Conservation (phyloP, 208 protist species). For the Wallacemonas sp. region DNA sequence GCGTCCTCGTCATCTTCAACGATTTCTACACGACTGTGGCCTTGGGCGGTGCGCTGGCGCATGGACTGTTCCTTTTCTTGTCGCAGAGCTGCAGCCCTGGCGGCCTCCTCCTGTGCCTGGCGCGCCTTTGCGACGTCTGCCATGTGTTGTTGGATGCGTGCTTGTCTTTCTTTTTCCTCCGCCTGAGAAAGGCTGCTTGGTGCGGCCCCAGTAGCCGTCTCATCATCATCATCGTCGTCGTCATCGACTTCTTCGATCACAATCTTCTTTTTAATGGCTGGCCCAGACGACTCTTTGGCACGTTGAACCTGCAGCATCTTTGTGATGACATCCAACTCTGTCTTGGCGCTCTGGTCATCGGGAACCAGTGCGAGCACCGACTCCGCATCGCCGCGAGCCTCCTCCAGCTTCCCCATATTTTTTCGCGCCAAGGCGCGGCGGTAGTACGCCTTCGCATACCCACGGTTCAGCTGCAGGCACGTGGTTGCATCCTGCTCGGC, state of each 20-base stretch:
- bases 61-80: constrained; percentile 27
- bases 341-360: constrained; percentile 58
- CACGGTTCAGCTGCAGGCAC: constrained; percentile 76
- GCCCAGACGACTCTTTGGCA: constrained; percentile 13
- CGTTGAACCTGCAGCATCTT: constrained; percentile 67
- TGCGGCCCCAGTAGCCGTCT: too few relatives aligned
- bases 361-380: constrained; percentile 79
- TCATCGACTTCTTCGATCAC: constrained; percentile 84
- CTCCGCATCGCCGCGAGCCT: constrained; percentile 83
- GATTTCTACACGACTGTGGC: constrained; percentile 61
- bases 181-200: constrained; percentile 14
- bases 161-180: constrained; percentile 23
- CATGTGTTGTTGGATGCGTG: constrained; percentile 38
- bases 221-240: constrained; percentile 66
- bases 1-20: constrained; percentile 56
- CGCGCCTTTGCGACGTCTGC: constrained; percentile 38
- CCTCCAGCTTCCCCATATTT: constrained; percentile 75
- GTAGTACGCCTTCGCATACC: constrained; percentile 87
- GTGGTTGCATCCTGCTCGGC: constrained; percentile 83
- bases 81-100: constrained; percentile 23
- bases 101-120: constrained; percentile 23
- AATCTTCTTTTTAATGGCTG: constrained; percentile 61
- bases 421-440: constrained; percentile 84
- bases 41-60: constrained; percentile 20
- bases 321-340: constrained; percentile 72